Base-by-base conservation (phyloP, 2,329 filamentous ascomycete genomes). In the Cercospora zeina region DNA sequence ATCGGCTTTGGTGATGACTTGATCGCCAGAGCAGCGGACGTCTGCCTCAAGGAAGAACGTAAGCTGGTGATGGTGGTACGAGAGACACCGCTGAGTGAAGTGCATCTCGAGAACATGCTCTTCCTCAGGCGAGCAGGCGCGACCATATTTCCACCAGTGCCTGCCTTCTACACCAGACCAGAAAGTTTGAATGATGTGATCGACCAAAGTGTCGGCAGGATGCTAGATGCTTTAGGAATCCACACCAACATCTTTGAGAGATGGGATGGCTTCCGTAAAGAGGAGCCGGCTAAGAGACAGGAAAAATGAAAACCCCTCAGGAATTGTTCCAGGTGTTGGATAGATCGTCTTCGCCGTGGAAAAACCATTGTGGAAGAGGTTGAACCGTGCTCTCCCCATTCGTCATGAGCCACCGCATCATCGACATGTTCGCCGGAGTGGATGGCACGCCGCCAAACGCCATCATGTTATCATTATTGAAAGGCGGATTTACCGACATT, bases 71-170 rank as follows among this genome's bases (percentile, higher is more conserved):
- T 81, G 0, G 78, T 73, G 0, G 75, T 74, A 4, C 67, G 80
- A 1, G 80, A 82, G 66, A 81, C 78, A 1, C 79, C 80, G 56
- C 67, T 81, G 10, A 82, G 77, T 61, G 76, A 77, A n/a, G 79
- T 82, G 21, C 79, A 83, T 68, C 66, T 79, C 13, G 62, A 74
- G 1, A 81, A 81, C 62, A 82, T 83, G 80, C 61, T 79, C 31
- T 69, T 68, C 11, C 66, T 80, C 3, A 68, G 66, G 11, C 63
- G 67, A 1, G 75, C 75, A 0, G 78, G 78, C 0, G 79, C 78
- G 0, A 70, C 81, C 3, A 77, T 82, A 10, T 79, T 76, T 30
- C 80, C 79, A 2, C 77, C 79, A 0, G 77, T 82, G 1, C 73
- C 75, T 3, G 79, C 77, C 0, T 81, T 77, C 39, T 82, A 82